Evolutionary conservation across 345 rosid genomes (phyloP).

Genomic region (Camelina neglecta): DNA sequence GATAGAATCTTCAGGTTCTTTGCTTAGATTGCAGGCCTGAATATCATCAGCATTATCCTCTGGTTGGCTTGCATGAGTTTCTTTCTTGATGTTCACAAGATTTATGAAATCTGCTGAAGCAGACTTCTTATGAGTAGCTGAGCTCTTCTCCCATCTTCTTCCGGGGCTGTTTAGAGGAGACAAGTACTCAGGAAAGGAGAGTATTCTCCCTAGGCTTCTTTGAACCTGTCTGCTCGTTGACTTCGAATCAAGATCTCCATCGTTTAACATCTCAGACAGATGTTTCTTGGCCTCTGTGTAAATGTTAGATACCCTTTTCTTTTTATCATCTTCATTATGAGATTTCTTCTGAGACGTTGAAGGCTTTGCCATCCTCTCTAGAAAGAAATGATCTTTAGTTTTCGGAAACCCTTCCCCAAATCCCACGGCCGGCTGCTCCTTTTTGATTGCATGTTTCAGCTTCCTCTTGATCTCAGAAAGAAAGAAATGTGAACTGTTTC

Average conservation of each 20-base stretch:
- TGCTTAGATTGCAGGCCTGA: constrained; percentile 46
- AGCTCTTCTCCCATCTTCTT: constrained; percentile 55
- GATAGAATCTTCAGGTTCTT: constrained; percentile 36
- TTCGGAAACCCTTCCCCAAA: constrained; percentile 56
- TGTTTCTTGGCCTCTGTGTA: constrained; percentile 94
- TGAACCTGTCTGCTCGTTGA: constrained; percentile 56
- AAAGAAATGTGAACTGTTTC: constrained; percentile 63
- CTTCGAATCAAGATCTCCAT: constrained; percentile 52
- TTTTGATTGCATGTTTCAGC: constrained; percentile 83
- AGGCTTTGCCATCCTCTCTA: constrained; percentile 78
- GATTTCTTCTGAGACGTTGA: constrained; percentile 49
- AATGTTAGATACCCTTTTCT: constrained; percentile 65
- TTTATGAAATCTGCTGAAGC: constrained; percentile 47
- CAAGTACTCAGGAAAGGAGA: constrained; percentile 74
- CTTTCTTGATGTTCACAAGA: constrained; percentile 52
- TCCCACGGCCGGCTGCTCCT: constrained; percentile 54
- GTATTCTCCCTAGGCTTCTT: constrained; percentile 78
- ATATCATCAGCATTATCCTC: constrained; percentile 46
- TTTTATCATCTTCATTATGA: constrained; percentile 48
- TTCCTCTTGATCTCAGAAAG: constrained; percentile 82
- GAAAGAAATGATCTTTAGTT: constrained; percentile 85
- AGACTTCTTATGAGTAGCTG: constrained; percentile 59
- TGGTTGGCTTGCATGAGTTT: constrained; percentile 47
- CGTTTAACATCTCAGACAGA: constrained; percentile 79
- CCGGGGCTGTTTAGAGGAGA: constrained; percentile 80